Conservation (phyloP, 1,139 yeast genomes). For the Pneumocystis jirovecii region DNA sequence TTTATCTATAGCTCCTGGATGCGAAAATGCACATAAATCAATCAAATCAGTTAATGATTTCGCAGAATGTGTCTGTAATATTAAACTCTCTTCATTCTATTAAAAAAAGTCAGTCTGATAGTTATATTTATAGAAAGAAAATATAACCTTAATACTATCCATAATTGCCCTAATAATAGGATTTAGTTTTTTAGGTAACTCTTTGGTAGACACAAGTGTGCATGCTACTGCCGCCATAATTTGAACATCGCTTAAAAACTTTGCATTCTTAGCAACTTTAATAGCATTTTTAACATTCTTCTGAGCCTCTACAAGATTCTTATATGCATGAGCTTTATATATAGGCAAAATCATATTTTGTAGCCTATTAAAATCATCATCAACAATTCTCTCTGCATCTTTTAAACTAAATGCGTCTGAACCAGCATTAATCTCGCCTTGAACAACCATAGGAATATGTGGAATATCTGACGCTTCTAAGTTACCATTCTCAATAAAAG, state of each 20-base stretch:
- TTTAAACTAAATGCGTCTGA: constrained; percentile 79
- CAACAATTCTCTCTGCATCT: constrained; percentile 56
- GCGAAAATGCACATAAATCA: constrained; percentile 37
- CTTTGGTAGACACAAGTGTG: constrained; percentile 43
- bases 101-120: background rate
- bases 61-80: constrained; percentile 61
- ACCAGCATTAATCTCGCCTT: constrained; percentile 90
- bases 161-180: constrained; percentile 80
- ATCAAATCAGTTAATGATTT: constrained; percentile 52
- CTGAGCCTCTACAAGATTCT: constrained; percentile 66
- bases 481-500: constrained; percentile 63
- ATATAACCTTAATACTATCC: constrained; percentile 58
- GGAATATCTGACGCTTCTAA: constrained; percentile 65
- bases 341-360: constrained; percentile 53
- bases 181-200: constrained; percentile 69
- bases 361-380: constrained; percentile 52
- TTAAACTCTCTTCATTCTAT: constrained; percentile 43
- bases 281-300: constrained; percentile 52
- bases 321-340: constrained; percentile 54
- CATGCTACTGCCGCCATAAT: constrained; percentile 67
- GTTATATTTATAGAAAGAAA: background rate
- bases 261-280: constrained; percentile 48
- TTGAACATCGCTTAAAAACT: constrained; percentile 41
- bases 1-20: constrained; percentile 65
- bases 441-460: constrained; percentile 72